These are phyloP conservation scores for Vitis rotundifolia DNA, from an alignment of 164 flowering plant genomes.

Conservation along the genomic window DNA sequence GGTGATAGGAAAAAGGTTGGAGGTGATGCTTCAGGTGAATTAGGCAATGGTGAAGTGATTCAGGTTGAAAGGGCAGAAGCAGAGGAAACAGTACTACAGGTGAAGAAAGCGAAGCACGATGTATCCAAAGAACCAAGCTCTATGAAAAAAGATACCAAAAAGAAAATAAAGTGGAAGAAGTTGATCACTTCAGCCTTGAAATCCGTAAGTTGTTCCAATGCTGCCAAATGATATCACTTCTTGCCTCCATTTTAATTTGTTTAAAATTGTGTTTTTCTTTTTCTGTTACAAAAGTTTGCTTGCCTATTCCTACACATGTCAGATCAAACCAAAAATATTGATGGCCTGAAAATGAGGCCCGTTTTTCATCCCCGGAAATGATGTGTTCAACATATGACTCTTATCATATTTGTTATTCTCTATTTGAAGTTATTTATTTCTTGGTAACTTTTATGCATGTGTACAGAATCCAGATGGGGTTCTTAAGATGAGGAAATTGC, in stretches of 20 bases:
- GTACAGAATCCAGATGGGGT: conserved; percentile 59
- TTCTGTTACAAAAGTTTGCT: no score
- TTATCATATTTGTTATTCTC: not conserved
- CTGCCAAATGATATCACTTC: not conserved
- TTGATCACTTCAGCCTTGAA: conserved; percentile 64
- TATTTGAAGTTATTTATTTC: not conserved
- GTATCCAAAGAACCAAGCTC: conserved; percentile 9
- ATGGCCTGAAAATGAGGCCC: not conserved
- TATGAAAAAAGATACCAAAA: conserved; percentile 18
- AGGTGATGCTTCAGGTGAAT: conserved; percentile 21
- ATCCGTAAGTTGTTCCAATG: conserved; percentile 45
- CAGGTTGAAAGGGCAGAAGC: conserved; percentile 34
- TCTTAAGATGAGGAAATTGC: conserved; percentile 65
- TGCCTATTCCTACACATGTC: no score
- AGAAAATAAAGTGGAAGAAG: conserved; percentile 87
- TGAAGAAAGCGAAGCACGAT: conserved; percentile 28
- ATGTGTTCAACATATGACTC: conserved; percentile 4
- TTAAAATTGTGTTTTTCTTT: not conserved
- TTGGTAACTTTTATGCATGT: conserved; percentile 8
- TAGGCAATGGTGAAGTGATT: conserved; percentile 52
- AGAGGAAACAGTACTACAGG: conserved; percentile 16
- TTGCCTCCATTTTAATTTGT: not conserved
- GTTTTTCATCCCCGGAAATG: not conserved
- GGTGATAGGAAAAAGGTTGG: conserved; percentile 20
- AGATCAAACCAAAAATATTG: no score